phyloP scores from a whole-genome alignment of 2,329 filamentous ascomycete genomes.

The Sporothrix pseudoabietina region DNA sequence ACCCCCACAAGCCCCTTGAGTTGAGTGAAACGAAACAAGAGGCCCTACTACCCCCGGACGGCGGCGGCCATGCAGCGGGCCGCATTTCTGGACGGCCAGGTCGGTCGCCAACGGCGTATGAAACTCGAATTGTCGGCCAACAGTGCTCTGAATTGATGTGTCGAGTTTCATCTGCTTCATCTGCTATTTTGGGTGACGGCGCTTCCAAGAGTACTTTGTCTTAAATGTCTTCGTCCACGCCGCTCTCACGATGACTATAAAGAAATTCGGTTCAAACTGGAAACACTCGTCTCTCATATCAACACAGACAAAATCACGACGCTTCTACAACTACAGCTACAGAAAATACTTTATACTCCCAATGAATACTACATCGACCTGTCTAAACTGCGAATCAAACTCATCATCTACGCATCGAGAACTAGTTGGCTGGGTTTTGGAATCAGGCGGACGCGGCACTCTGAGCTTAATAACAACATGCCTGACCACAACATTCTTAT shows the following conservation, averaged over 20 bases:
- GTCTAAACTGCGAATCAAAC: neutral
- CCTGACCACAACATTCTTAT: conserved; percentile 4
- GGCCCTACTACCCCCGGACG: neutral
- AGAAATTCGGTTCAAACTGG: neutral
- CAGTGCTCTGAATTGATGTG: neutral
- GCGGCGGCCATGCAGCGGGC: neutral
- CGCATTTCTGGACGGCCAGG: neutral
- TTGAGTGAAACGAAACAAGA: neutral
- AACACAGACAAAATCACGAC: neutral
- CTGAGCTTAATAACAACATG: conserved; percentile 15
- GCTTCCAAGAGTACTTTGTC: neutral
- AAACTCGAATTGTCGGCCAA: neutral
- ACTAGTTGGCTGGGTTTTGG: conserved; percentile 12
- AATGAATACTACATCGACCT: neutral
- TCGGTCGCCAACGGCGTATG: neutral
- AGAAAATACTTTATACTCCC: neutral
- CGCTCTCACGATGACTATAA: neutral
- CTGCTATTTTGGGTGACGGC: conserved; percentile 1
- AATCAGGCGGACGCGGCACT: conserved; percentile 17
- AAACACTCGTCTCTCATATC: neutral
- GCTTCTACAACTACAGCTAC: neutral
- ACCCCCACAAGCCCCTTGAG: neutral
- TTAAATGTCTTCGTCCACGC: neutral
- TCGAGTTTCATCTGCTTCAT: neutral
- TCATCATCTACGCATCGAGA: neutral